Evolutionary conservation across 495 filamentous ascomycete species (phyloP).

Genomic region (Antarctomyces pellizariae): DNA sequence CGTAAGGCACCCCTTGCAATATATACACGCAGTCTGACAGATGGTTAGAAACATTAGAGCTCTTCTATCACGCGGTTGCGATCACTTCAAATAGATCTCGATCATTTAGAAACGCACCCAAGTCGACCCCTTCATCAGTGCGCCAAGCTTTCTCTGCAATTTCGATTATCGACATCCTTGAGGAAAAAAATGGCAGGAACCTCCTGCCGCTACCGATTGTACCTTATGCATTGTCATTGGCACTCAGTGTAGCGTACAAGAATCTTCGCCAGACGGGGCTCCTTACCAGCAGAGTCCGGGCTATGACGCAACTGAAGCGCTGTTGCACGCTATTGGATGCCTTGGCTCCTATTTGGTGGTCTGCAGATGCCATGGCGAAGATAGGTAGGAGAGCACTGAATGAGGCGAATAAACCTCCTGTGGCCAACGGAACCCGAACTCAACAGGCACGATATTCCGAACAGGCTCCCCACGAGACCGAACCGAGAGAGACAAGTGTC

Average conservation of each 20-base stretch:
- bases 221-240: conserved; percentile 41
- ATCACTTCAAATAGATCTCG: conserved; percentile 29
- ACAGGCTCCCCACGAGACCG: too few relatives aligned
- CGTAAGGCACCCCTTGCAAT: conserved; percentile 22
- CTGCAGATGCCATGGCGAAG: conserved; percentile 35
- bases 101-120: conserved; percentile 25
- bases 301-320: conserved; percentile 31
- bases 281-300: conserved; percentile 36
- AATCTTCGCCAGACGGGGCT: conserved; percentile 43
- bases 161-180: conserved; percentile 36
- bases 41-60: conserved; percentile 31
- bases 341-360: conserved; percentile 34
- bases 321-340: conserved; percentile 31
- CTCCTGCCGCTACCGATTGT: conserved; percentile 39
- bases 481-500: too few relatives aligned
- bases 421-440: too few relatives aligned
- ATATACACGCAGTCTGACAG: conserved; percentile 1
- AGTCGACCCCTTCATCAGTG: conserved; percentile 28
- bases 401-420: conserved; percentile 8
- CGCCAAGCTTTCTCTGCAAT: conserved; percentile 40
- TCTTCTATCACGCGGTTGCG: conserved; percentile 45
- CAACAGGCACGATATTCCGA: too few relatives aligned
- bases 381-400: conserved; percentile 21
- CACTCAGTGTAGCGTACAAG: conserved; percentile 45
- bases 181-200: conserved; percentile 24